Percentiles rank a stretch among this genome's conserved stretches.
Evolutionary conservation across 2,329 filamentous ascomycete genomes (phyloP).

Genomic region (Alternaria sp.): DNA sequence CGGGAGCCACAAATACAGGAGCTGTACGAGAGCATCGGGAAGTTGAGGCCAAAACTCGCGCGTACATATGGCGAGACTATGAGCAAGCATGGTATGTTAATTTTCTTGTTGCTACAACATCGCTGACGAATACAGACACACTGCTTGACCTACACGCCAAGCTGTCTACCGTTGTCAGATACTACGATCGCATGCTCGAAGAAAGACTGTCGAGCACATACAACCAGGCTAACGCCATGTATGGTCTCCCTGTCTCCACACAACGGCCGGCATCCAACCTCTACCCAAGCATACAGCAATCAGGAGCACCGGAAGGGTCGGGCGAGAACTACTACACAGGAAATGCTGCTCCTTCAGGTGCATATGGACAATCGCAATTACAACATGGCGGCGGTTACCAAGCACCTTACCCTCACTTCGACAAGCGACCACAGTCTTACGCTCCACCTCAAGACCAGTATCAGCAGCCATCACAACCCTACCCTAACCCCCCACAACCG

Average conservation of each 20-base stretch:
- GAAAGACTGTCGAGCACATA: conserved; percentile 94
- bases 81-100: conserved; percentile 89
- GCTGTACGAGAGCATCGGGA: conserved; percentile 95
- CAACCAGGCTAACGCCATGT: conserved; percentile 70
- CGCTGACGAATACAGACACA: conserved; percentile 70
- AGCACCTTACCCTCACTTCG: conserved; percentile 47
- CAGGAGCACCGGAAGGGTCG: conserved; percentile 49
- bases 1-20: conserved; percentile 98
- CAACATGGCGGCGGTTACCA: conserved; percentile 59
- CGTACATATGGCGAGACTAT: conserved; percentile 98
- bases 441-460: conserved; percentile 44
- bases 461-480: conserved; percentile 49
- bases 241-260: conserved; percentile 46
- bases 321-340: conserved; percentile 86
- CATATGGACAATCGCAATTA: conserved; percentile 61
- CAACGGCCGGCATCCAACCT: conserved; percentile 63
- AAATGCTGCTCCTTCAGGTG: conserved; percentile 61
- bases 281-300: conserved; percentile 71
- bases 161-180: conserved; percentile 92
- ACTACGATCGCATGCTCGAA: conserved; percentile 98
- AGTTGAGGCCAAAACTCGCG: conserved; percentile 89
- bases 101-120: neutral
- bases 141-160: conserved; percentile 94
- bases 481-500: conserved; percentile 44
- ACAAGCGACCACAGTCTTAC: conserved; percentile 45